A percentile compares a stretch with the other conserved stretches of the same genome.
Evolutionary conservation across 768 basidiomycete genomes (phyloP).

Genomic region (Leccinum ochraceum): DNA sequence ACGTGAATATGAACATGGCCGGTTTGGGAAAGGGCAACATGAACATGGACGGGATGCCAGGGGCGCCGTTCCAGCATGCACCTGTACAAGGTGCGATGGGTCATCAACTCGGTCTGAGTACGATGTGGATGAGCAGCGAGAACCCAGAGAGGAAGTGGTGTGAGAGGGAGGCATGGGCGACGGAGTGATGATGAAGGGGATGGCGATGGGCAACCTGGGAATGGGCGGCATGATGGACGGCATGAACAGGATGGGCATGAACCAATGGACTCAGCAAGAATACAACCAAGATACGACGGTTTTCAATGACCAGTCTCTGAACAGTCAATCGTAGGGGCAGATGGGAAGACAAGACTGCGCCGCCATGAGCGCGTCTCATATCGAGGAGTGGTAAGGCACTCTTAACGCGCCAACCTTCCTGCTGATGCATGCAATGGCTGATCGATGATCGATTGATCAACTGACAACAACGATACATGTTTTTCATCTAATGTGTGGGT

Average conservation of each 20-base stretch:
- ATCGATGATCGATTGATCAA: too few species aligned
- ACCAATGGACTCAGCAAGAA: slow-evolving; percentile 36
- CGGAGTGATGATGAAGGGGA: slow-evolving; percentile 45
- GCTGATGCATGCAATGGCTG: too few species aligned
- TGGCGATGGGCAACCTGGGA: slow-evolving; percentile 37
- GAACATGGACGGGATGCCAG: slow-evolving; percentile 36
- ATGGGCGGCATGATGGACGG: slow-evolving; percentile 35
- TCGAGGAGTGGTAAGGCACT: too few species aligned
- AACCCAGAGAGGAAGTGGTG: slow-evolving; percentile 34
- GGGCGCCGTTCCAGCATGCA: slow-evolving; percentile 25
- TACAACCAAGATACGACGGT: slow-evolving; percentile 28
- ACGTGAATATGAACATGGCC: slow-evolving; percentile 39
- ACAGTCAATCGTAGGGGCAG: too few species aligned
- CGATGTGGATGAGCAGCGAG: slow-evolving; percentile 39
- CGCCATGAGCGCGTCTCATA: too few species aligned
- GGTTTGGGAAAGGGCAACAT: slow-evolving; percentile 42
- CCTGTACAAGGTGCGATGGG: background rate
- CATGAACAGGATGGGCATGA: slow-evolving; percentile 43
- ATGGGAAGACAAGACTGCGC: too few species aligned
- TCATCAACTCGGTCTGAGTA: slow-evolving; percentile 25
- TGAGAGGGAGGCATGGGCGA: slow-evolving; percentile 41
- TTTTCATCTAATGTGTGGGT: too few species aligned
- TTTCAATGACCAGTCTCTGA: slow-evolving; percentile 25
- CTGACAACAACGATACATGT: too few species aligned
- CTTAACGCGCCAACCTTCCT: too few species aligned